phyloP scores from a whole-genome alignment of 2,329 filamentous ascomycete genomes.

The Aureobasidium melanogenum region DNA sequence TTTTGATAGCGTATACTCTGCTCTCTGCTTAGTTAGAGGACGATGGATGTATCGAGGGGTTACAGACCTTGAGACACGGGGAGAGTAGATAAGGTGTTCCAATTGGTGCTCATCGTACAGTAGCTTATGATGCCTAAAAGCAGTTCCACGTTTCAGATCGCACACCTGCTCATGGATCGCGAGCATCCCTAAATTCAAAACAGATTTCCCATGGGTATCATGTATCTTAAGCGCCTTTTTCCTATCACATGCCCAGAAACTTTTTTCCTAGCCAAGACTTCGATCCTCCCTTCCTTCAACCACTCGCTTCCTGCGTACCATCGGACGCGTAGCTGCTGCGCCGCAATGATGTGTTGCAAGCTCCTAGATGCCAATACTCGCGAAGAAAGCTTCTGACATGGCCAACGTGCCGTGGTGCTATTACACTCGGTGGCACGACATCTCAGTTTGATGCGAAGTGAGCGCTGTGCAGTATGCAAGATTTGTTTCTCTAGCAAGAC shows the following conservation, averaged over 20 bases:
- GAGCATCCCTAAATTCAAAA: neutral
- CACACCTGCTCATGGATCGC: neutral
- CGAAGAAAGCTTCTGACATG: neutral
- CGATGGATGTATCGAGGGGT: too few relatives aligned
- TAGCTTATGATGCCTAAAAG: neutral
- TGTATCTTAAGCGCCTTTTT: neutral
- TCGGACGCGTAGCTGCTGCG: neutral
- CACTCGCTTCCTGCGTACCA: neutral
- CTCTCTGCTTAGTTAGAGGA: too few relatives aligned
- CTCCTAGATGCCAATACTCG: neutral
- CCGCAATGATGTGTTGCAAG: neutral
- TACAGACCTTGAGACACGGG: too few relatives aligned
- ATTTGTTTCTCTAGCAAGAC: neutral
- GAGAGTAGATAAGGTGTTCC: neutral
- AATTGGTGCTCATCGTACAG: neutral
- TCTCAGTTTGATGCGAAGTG: neutral
- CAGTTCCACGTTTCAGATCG: neutral
- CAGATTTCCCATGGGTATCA: neutral
- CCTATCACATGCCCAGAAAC: neutral
- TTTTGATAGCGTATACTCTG: too few relatives aligned
- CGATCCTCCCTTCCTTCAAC: neutral
- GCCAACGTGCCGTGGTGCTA: neutral
- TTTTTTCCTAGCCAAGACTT: neutral
- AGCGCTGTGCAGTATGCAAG: neutral
- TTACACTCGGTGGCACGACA: neutral